Evolutionary conservation across 169 alveolate genomes (phyloP).

Genomic region (Plasmodium vinckei): DNA sequence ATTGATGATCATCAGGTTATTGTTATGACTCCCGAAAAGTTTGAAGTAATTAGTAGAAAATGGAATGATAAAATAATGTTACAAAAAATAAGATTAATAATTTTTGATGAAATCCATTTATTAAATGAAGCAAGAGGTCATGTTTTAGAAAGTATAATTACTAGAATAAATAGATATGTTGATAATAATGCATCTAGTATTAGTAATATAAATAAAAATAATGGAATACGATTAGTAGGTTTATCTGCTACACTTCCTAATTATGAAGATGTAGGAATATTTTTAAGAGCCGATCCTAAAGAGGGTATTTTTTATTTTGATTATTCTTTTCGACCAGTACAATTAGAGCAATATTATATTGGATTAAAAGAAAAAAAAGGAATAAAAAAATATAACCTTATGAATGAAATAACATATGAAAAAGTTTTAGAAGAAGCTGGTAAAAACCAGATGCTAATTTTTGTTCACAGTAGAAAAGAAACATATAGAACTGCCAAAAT

Average conservation of each 20-base stretch:
- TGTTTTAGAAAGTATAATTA: constrained; percentile 99
- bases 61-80: constrained; percentile 94
- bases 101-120: constrained; percentile 99
- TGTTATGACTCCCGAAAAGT: constrained; percentile 99
- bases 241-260: constrained; percentile 99
- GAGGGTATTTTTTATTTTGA: constrained; percentile 97
- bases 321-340: constrained; percentile 98
- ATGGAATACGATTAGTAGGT: constrained; percentile 91
- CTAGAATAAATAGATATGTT: constrained; percentile 96
- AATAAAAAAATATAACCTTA: constrained; percentile 93
- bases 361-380: constrained; percentile 99
- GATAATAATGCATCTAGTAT: constrained; percentile 87
- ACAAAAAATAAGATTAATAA: constrained; percentile 95
- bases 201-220: not conserved
- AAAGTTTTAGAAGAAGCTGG: constrained; percentile 90
- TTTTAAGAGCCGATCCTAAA: constrained; percentile 93
- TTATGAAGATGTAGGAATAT: constrained; percentile 98
- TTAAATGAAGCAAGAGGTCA: constrained; percentile 99
- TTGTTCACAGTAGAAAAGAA: constrained; percentile 99
- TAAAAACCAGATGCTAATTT: constrained; percentile 94
- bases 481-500: constrained; percentile 96
- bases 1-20: constrained; percentile 98
- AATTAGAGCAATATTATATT: constrained; percentile 95
- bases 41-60: constrained; percentile 99
- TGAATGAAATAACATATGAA: constrained; percentile 96